Conservation (phyloP, 148 eudicot species). For the Amaranthus palmeri region DNA sequence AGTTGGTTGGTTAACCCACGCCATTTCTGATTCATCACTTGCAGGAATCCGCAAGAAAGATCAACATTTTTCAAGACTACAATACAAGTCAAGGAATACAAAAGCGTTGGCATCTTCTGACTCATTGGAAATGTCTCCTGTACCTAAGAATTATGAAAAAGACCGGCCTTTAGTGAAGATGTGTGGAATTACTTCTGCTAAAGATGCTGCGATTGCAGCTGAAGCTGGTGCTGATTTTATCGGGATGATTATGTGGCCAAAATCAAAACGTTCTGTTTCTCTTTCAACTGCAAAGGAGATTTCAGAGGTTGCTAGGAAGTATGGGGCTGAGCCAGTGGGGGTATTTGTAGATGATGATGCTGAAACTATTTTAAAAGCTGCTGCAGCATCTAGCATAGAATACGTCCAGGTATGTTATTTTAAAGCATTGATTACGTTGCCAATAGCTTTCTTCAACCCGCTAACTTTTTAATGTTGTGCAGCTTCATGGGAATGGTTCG, state of each 20-base stretch:
- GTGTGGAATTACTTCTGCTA: conserved; percentile 92
- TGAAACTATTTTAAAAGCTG: conserved; percentile 64
- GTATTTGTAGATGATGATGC: conserved; percentile 93
- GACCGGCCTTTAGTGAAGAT: conserved; percentile 68
- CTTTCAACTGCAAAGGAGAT: conserved; percentile 78
- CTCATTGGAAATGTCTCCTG: conserved; percentile 21
- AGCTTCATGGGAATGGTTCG: conserved; percentile 92
- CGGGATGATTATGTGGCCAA: conserved; percentile 96
- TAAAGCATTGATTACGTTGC: neutral
- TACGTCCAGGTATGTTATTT: conserved; percentile 45
- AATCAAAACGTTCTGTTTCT: conserved; percentile 85
- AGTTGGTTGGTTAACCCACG: neutral
- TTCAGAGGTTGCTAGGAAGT: conserved; percentile 62
- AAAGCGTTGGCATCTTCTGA: conserved; percentile 25
- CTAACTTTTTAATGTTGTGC: conserved; percentile 22
- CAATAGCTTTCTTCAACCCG: neutral
- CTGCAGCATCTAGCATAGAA: conserved; percentile 64
- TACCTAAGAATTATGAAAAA: conserved; percentile 27
- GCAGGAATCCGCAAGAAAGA: conserved; percentile 26
- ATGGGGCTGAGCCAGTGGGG: conserved; percentile 90
- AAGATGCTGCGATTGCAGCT: conserved; percentile 91
- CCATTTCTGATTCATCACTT: neutral
- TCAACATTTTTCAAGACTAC: conserved; percentile 17
- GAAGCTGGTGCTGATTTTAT: conserved; percentile 92
- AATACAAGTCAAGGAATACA: conserved; percentile 22